A percentile compares a stretch with the other conserved stretches of the same genome.
phyloP scores from a whole-genome alignment of 2,329 filamentous ascomycete genomes.

The Penicillium aurantiogriseum region DNA sequence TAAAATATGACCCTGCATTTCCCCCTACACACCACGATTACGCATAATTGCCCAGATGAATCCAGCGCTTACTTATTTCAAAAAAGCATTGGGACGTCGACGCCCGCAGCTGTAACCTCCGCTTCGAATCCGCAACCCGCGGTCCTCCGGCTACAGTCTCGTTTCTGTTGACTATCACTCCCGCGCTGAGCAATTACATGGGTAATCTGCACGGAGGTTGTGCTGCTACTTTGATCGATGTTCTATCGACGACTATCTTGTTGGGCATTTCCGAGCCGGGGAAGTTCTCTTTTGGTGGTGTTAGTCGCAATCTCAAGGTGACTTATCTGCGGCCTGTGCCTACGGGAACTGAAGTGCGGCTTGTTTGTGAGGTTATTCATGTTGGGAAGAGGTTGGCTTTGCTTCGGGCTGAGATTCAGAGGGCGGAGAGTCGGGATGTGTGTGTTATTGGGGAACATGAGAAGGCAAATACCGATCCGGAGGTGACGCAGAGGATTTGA shows the following conservation, averaged over 20 bases:
- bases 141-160: conserved; percentile 36
- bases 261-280: conserved; percentile 57
- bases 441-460: conserved; percentile 63
- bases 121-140: conserved; percentile 39
- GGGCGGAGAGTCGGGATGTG: conserved; percentile 53
- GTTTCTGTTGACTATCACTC: conserved; percentile 62
- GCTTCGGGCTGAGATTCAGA: conserved; percentile 56
- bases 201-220: conserved; percentile 91
- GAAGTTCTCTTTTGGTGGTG: conserved; percentile 62
- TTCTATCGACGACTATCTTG: conserved; percentile 61
- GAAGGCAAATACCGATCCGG: conserved; percentile 61
- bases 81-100: conserved; percentile 36
- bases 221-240: conserved; percentile 66
- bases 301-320: conserved; percentile 64
- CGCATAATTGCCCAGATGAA: not conserved
- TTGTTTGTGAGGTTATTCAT: conserved; percentile 60
- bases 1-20: not conserved
- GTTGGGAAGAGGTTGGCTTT: conserved; percentile 56
- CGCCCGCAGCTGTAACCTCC: conserved; percentile 30
- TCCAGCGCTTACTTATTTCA: conserved; percentile 1
- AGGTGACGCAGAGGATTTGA: conserved; percentile 30
- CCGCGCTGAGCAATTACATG: conserved; percentile 84
- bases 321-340: conserved; percentile 66
- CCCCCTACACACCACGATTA: not conserved
- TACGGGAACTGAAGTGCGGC: conserved; percentile 49